A percentile compares a stretch with the other conserved stretches of the same genome.
Conservation (phyloP, 202 grass and related monocot genomes). For the Musa balbisiana region DNA sequence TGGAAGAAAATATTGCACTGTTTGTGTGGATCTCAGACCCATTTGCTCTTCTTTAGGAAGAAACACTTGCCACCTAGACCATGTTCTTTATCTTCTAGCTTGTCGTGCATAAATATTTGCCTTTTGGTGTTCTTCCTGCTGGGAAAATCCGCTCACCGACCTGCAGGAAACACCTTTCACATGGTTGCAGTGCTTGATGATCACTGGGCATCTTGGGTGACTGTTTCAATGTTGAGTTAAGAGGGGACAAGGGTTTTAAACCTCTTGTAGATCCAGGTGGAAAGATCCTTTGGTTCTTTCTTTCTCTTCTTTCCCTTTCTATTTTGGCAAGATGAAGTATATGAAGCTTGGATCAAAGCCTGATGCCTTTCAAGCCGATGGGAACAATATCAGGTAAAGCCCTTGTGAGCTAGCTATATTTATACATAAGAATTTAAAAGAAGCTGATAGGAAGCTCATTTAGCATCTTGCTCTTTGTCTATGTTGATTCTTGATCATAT, state of each 20-base stretch:
- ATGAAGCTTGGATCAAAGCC: slow-evolving; percentile 99
- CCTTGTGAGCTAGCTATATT: slow-evolving; percentile 2
- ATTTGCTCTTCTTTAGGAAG: neutral
- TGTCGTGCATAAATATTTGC: neutral
- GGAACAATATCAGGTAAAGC: slow-evolving; percentile 61
- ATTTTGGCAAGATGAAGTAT: slow-evolving; percentile 23
- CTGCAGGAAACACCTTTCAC: neutral
- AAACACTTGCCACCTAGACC: neutral
- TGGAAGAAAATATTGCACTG: neutral
- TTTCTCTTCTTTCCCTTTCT: neutral
- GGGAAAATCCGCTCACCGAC: neutral
- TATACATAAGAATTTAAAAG: neutral
- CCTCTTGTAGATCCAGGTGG: neutral
- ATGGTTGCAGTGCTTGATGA: neutral
- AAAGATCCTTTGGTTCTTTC: neutral
- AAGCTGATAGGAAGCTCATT: neutral
- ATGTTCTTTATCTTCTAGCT: neutral
- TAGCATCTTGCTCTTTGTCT: neutral
- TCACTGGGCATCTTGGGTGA: neutral
- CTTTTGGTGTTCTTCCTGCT: neutral
- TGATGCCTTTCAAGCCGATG: slow-evolving; percentile 84
- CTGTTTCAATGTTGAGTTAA: neutral
- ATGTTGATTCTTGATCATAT: neutral
- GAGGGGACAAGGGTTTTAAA: neutral
- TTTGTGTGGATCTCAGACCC: neutral